Conservation (phyloP, 768 basidiomycete species). For the Pisolithus microcarpus region DNA sequence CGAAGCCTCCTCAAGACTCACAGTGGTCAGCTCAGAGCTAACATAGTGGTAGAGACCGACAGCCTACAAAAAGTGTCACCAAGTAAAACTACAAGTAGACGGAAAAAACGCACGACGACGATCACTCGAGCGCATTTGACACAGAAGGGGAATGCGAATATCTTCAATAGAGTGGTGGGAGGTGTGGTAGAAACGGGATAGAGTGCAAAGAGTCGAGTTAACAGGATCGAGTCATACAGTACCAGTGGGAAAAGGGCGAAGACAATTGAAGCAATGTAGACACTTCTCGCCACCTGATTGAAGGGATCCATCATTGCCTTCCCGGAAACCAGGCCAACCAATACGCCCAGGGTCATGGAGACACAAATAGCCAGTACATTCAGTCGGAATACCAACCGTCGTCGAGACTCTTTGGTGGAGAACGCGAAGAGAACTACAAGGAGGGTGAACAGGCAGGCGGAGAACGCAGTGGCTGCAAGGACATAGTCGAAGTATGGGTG, state of each 20-base stretch:
- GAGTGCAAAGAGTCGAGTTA: constrained; percentile 30
- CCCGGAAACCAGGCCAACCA: constrained; percentile 9
- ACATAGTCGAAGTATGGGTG: constrained; percentile 13
- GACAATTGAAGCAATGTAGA: constrained; percentile 16
- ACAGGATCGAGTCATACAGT: constrained; percentile 31
- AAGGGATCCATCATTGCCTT: constrained; percentile 12
- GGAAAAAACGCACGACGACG: constrained; percentile 7
- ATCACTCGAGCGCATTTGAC: constrained; percentile 27
- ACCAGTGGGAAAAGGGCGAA: constrained; percentile 26
- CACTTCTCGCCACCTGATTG: constrained; percentile 8
- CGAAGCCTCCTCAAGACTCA: not conserved
- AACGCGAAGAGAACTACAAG: constrained; percentile 28
- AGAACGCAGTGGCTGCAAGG: constrained; percentile 24
- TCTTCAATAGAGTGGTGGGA: constrained; percentile 6
- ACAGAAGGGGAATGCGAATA: constrained; percentile 24
- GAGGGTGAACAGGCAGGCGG: constrained; percentile 27
- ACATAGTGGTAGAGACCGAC: constrained; percentile 1
- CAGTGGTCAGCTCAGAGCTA: not conserved
- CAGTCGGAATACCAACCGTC: constrained; percentile 26
- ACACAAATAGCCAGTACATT: constrained; percentile 23
- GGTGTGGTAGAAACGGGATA: constrained; percentile 22
- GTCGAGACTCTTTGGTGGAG: constrained; percentile 21
- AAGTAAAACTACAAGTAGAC: not conserved
- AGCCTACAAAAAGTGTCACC: not conserved
- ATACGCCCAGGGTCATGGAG: constrained; percentile 20